Percentiles rank a stretch among this genome's conserved stretches.
These are phyloP conservation scores for Paramecium tetraurelia DNA, from an alignment of 73 alveolate genomes.

Conservation along the genomic window DNA sequence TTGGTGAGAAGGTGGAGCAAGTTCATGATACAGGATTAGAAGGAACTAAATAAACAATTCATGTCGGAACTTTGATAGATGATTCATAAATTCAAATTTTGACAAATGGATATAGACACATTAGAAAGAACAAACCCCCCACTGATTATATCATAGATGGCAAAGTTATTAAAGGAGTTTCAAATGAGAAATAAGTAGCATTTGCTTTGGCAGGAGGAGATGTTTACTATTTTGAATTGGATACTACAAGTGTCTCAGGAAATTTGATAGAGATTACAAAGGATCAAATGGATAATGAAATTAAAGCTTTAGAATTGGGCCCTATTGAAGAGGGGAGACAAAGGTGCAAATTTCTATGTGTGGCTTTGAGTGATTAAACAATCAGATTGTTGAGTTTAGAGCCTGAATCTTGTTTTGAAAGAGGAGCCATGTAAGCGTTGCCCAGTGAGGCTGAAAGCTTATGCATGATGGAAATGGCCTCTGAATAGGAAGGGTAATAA, in stretches of 20 bases:
- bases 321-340: constrained; percentile 93
- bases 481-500: constrained; percentile 57
- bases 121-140: constrained; percentile 84
- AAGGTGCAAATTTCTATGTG: constrained; percentile 93
- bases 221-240: constrained; percentile 97
- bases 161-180: constrained; percentile 79
- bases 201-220: constrained; percentile 96
- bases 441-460: constrained; percentile 89
- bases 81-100: constrained; percentile 78
- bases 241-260: constrained; percentile 62
- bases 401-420: constrained; percentile 91
- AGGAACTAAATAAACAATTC: constrained; percentile 70
- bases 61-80: constrained; percentile 78
- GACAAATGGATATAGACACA: constrained; percentile 77
- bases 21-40: constrained; percentile 78
- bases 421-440: constrained; percentile 90
- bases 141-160: constrained; percentile 85
- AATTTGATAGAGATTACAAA: constrained; percentile 82
- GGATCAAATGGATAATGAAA: constrained; percentile 87
- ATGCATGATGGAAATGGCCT: constrained; percentile 87
- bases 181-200: constrained; percentile 91
- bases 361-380: constrained; percentile 94
- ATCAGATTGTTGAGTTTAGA: constrained; percentile 97
- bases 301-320: constrained; percentile 85
- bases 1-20: constrained; percentile 88